A percentile compares a stretch with the other conserved stretches of the same genome.
Conservation (phyloP, 192 early-diverging fungal genomes). For the Diversispora eburnea region DNA sequence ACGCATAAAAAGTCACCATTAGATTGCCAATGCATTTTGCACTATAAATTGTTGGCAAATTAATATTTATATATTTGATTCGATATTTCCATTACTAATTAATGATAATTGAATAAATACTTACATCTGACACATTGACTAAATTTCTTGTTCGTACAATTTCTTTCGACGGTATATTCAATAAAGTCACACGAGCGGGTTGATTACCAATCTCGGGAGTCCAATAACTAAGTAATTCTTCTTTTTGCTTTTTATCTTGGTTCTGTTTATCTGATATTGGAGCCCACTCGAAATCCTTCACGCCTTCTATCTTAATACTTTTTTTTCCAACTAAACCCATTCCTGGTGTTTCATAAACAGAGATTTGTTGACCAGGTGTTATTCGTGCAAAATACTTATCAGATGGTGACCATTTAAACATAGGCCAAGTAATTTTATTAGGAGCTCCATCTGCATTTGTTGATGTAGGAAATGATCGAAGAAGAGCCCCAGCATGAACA, state of each 20-base stretch:
- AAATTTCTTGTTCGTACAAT: conserved; percentile 95
- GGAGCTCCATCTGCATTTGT: conserved; percentile 39
- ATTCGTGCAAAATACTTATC: conserved; percentile 94
- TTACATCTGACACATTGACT: conserved; percentile 81
- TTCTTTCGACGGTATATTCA: conserved; percentile 78
- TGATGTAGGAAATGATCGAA: conserved; percentile 80
- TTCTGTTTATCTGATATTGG: conserved; percentile 43
- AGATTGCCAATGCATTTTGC: conserved; percentile 89
- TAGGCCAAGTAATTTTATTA: conserved; percentile 78
- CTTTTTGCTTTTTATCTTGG: conserved; percentile 41
- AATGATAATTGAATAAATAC: conserved; percentile 2
- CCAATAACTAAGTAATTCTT: conserved; percentile 88
- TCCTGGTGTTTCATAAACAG: conserved; percentile 88
- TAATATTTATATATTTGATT: too few species aligned
- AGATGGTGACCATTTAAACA: conserved; percentile 96
- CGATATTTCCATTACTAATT: neutral
- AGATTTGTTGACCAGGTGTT: conserved; percentile 67
- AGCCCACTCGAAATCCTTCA: conserved; percentile 77
- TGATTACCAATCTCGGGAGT: conserved; percentile 93
- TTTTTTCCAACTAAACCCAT: conserved; percentile 96
- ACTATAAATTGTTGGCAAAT: conserved; percentile 28
- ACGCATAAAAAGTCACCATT: conserved; percentile 88
- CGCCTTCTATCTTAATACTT: conserved; percentile 78
- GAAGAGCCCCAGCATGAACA: conserved; percentile 72
- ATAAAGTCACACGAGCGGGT: conserved; percentile 93